Evolutionary conservation across 148 eudicot genomes (phyloP).

Genomic region (Fagopyrum homotropicum): DNA sequence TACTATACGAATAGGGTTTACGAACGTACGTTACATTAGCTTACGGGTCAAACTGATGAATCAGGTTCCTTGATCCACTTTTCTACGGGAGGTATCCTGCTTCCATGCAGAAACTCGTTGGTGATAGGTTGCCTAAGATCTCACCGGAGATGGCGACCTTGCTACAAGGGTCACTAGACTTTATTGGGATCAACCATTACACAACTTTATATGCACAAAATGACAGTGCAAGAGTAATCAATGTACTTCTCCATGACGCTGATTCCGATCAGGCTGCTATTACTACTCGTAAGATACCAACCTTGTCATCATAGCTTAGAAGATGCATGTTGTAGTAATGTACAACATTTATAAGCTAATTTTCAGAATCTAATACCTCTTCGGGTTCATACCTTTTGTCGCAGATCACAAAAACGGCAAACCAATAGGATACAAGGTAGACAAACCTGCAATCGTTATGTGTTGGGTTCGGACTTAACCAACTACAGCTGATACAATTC

Average conservation of each 20-base stretch:
- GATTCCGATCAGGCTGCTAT: constrained; percentile 62
- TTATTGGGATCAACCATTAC: constrained; percentile 84
- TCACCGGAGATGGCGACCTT: constrained; percentile 35
- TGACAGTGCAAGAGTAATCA: constrained; percentile 54
- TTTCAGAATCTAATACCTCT: neutral
- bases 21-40: neutral
- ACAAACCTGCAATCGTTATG: neutral
- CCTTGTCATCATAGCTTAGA: neutral
- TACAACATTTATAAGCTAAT: neutral
- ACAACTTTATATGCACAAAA: constrained; percentile 77
- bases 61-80: constrained; percentile 96
- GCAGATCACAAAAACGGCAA: constrained; percentile 64
- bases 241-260: constrained; percentile 68
- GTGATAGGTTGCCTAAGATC: constrained; percentile 62
- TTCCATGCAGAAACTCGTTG: constrained; percentile 71
- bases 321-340: neutral
- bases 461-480: neutral
- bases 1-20: neutral
- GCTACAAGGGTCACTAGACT: constrained; percentile 58
- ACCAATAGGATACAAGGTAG: constrained; percentile 73
- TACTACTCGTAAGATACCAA: constrained; percentile 53
- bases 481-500: neutral
- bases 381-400: constrained; percentile 4
- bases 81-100: constrained; percentile 66
- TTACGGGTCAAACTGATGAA: constrained; percentile 7